Conservation (phyloP, 116 monocot species). For the Papilionanthe hybrid region DNA sequence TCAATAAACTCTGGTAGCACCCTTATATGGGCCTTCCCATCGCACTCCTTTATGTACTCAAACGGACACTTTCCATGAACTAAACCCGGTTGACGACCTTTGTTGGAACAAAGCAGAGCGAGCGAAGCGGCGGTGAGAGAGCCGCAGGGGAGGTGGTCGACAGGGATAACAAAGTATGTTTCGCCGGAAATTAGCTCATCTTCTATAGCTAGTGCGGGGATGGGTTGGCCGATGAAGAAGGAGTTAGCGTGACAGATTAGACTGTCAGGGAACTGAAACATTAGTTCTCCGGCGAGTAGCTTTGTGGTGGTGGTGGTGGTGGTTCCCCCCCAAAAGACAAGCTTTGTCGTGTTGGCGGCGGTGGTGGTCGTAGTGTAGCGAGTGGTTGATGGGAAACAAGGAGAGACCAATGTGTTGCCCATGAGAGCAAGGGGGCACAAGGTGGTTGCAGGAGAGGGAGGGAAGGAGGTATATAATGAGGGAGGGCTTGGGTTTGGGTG, state of each 20-base stretch:
- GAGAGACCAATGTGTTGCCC: slow-evolving; percentile 14
- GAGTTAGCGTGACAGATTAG: slow-evolving; percentile 67
- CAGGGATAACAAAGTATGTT: slow-evolving; percentile 77
- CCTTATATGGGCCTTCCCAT: slow-evolving; percentile 54
- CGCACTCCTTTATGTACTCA: slow-evolving; percentile 40
- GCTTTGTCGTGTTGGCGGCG: slow-evolving; percentile 6
- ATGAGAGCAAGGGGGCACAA: slow-evolving; percentile 1
- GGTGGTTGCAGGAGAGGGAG: too few relatives aligned
- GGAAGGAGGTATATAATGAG: too few relatives aligned
- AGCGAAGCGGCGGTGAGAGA: slow-evolving; percentile 43
- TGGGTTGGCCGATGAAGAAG: slow-evolving; percentile 76
- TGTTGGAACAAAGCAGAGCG: slow-evolving; percentile 26
- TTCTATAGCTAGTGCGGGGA: slow-evolving; percentile 43
- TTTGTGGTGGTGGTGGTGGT: slow-evolving; percentile 14
- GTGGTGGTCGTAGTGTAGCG: too few relatives aligned
- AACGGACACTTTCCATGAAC: slow-evolving; percentile 27
- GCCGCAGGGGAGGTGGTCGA: slow-evolving; percentile 37
- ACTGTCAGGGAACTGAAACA: slow-evolving; percentile 50
- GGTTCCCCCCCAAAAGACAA: slow-evolving; percentile 64
- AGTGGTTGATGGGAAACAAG: neutral
- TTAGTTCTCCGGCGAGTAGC: slow-evolving; percentile 44
- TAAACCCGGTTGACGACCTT: slow-evolving; percentile 1
- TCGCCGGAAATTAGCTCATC: slow-evolving; percentile 46
- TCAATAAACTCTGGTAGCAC: slow-evolving; percentile 62
- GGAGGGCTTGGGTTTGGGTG: too few relatives aligned